These are phyloP conservation scores for Auricularia heimuer DNA, from an alignment of 768 basidiomycete species.

Conservation along the genomic window DNA sequence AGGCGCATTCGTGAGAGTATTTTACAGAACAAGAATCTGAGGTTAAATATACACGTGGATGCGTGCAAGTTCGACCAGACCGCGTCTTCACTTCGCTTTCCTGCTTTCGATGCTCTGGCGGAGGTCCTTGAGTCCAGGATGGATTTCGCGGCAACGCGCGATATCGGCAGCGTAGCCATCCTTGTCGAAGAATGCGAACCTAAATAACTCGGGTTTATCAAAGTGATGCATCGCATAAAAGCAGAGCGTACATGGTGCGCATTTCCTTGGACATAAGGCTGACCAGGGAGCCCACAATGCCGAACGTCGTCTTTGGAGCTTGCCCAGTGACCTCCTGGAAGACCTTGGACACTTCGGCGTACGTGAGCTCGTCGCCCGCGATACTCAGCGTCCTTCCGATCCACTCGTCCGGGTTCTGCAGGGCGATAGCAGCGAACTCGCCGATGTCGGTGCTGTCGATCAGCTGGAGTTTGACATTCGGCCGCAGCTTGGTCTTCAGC, in stretches of 20 bases:
- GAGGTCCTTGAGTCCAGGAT: neutral
- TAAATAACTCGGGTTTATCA: neutral
- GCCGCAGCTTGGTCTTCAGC: neutral
- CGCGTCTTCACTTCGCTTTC: neutral
- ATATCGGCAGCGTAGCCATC: neutral
- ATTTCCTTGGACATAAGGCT: neutral
- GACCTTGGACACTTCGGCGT: neutral
- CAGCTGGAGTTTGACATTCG: neutral
- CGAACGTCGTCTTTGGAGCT: neutral
- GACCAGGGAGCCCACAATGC: neutral
- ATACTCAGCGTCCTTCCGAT: neutral
- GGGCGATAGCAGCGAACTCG: neutral
- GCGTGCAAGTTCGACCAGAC: neutral
- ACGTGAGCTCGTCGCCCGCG: neutral
- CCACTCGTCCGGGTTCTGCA: neutral
- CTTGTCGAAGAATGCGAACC: neutral
- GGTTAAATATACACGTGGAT: neutral
- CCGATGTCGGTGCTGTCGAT: neutral
- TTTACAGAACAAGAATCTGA: neutral
- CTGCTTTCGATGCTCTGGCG: neutral
- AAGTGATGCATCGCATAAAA: neutral
- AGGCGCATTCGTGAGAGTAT: too few species aligned
- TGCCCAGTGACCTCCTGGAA: neutral
- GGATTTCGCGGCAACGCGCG: neutral
- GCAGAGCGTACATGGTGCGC: neutral